phyloP scores from a whole-genome alignment of 179 eudicot species.

The Silene noctiflora region DNA sequence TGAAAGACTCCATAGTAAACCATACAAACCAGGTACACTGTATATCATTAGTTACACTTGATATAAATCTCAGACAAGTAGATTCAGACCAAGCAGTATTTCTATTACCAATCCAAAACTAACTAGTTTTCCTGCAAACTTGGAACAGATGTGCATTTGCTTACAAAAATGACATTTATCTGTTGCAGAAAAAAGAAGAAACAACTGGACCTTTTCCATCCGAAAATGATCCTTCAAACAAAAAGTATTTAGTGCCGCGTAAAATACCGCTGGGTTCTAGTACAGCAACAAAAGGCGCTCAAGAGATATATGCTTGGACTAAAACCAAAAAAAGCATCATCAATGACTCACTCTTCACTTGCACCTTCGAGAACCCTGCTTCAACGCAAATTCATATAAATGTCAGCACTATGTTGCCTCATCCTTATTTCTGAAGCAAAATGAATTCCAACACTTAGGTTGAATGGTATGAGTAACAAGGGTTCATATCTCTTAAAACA shows the following conservation, averaged over 20 bases:
- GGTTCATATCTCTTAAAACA: neutral
- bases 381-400: slow-evolving; percentile 10
- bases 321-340: neutral
- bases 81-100: neutral
- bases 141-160: neutral
- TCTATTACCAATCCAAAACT: neutral
- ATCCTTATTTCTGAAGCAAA: neutral
- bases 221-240: slow-evolving; percentile 7
- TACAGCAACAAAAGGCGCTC: neutral
- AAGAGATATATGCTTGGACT: neutral
- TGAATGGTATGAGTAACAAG: neutral
- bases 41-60: neutral
- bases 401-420: neutral
- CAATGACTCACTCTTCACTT: slow-evolving; percentile 6
- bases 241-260: neutral
- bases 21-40: neutral
- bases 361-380: slow-evolving; percentile 7
- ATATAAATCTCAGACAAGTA: neutral
- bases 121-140: neutral
- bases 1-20: too few species aligned
- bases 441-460: neutral
- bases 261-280: neutral
- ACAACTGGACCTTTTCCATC: slow-evolving; percentile 10
- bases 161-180: slow-evolving; percentile 12
- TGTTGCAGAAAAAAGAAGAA: neutral